phyloP scores from a whole-genome alignment of 768 basidiomycete species.

The Mycena albidolilacea region DNA sequence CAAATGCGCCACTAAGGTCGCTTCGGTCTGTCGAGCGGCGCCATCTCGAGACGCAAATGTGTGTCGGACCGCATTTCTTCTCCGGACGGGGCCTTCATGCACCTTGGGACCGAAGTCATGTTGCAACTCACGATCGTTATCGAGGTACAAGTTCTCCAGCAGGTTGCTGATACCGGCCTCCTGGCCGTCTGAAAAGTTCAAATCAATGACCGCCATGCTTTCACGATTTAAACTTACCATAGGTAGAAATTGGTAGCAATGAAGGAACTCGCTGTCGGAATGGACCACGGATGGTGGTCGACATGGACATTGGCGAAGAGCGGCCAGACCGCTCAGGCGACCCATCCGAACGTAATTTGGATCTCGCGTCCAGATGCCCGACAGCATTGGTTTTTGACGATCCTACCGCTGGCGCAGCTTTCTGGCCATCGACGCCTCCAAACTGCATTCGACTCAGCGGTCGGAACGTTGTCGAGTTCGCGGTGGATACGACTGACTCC shows the following conservation, averaged over 20 bases:
- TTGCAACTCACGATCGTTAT: conserved; percentile 87
- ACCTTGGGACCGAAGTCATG: conserved; percentile 94
- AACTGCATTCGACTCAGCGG: conserved; percentile 76
- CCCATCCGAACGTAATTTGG: conserved; percentile 73
- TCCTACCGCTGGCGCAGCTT: conserved; percentile 92
- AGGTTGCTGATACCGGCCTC: conserved; percentile 92
- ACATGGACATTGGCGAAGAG: conserved; percentile 81
- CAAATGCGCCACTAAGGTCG: conserved; percentile 87
- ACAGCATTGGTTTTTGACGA: conserved; percentile 88
- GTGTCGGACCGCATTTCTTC: conserved; percentile 81
- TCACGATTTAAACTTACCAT: conserved; percentile 63
- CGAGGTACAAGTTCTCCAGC: conserved; percentile 91
- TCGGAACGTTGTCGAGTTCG: conserved; percentile 74
- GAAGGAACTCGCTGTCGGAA: conserved; percentile 66
- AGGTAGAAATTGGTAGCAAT: conserved; percentile 75
- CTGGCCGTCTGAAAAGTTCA: conserved; percentile 75
- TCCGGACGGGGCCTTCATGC: conserved; percentile 84
- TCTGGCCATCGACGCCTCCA: conserved; percentile 82
- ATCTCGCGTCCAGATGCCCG: conserved; percentile 86
- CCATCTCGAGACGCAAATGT: conserved; percentile 79
- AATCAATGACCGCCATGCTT: background rate
- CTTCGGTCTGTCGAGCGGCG: conserved; percentile 73
- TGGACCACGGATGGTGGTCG: conserved; percentile 66
- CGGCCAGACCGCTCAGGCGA: conserved; percentile 83
- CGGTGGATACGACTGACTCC: conserved; percentile 82